phyloP scores from a whole-genome alignment of 768 basidiomycete species.

The Brasilioporus rufonigricans region DNA sequence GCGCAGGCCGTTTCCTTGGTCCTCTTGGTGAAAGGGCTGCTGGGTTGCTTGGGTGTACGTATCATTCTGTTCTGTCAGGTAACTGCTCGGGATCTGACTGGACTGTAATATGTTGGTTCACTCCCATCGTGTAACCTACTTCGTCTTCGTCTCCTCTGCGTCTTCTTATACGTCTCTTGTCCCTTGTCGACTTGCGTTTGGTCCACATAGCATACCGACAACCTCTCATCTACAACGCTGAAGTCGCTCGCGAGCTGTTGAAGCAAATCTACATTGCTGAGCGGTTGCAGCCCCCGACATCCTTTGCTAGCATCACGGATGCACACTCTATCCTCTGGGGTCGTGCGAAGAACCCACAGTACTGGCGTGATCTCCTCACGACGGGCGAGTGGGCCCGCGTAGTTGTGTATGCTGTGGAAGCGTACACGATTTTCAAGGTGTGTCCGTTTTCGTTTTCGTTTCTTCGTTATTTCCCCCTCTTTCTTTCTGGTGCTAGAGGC shows the following conservation, averaged over 20 bases:
- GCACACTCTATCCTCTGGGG: constrained; percentile 67
- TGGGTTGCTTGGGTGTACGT: constrained; percentile 55
- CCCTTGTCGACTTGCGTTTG: neutral
- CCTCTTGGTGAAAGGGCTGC: constrained; percentile 54
- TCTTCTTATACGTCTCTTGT: neutral
- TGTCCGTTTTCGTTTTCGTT: constrained; percentile 12
- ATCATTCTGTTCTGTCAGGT: neutral
- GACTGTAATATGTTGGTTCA: neutral
- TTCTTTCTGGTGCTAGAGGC: neutral
- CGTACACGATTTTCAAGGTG: constrained; percentile 88
- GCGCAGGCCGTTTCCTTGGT: constrained; percentile 46
- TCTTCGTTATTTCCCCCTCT: neutral
- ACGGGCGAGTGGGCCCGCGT: constrained; percentile 69
- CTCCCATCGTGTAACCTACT: neutral
- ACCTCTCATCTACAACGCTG: constrained; percentile 75
- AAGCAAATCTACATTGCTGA: constrained; percentile 76
- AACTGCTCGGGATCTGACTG: neutral
- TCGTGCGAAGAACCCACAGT: constrained; percentile 54
- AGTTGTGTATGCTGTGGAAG: constrained; percentile 77
- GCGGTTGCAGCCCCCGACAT: constrained; percentile 58
- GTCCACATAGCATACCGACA: constrained; percentile 60
- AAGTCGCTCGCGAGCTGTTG: constrained; percentile 70
- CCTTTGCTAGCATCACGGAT: constrained; percentile 47
- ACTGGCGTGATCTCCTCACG: constrained; percentile 57
- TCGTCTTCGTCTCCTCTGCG: neutral